Evolutionary conservation across 1,284 basidiomycete species (phyloP).

Genomic region (Ustilago shanxiensis): DNA sequence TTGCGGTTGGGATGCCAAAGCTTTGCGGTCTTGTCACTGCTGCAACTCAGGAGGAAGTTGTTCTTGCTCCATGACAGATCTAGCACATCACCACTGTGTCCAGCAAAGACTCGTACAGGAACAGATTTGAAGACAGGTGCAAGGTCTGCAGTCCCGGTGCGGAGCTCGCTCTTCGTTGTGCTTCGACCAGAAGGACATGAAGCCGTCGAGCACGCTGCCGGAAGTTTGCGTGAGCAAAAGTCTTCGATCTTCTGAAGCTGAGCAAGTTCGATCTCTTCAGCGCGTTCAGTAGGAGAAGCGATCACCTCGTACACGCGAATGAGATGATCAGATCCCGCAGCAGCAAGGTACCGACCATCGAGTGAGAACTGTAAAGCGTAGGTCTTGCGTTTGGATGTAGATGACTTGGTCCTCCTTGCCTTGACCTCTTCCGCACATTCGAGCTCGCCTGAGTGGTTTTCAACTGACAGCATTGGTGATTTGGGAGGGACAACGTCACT

Average conservation of each 20-base stretch:
- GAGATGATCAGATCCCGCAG: slow-evolving; percentile 69
- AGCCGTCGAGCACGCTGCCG: neutral
- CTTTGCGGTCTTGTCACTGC: slow-evolving; percentile 71
- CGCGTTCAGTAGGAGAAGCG: slow-evolving; percentile 31
- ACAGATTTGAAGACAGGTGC: slow-evolving; percentile 51
- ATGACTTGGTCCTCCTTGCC: slow-evolving; percentile 13
- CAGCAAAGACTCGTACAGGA: slow-evolving; percentile 66
- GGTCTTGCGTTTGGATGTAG: slow-evolving; percentile 52
- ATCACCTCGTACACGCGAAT: slow-evolving; percentile 64
- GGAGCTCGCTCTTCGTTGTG: neutral
- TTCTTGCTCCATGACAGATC: slow-evolving; percentile 71
- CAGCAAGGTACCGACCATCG: slow-evolving; percentile 69
- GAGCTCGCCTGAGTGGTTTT: slow-evolving; percentile 14
- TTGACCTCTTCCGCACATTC: slow-evolving; percentile 6
- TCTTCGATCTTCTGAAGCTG: slow-evolving; percentile 16
- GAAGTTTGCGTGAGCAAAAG: neutral
- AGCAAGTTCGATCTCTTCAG: slow-evolving; percentile 36
- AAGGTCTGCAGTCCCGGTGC: slow-evolving; percentile 6
- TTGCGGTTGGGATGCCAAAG: slow-evolving; percentile 70
- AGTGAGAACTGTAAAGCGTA: slow-evolving; percentile 69
- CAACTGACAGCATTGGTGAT: slow-evolving; percentile 20
- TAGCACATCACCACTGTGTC: slow-evolving; percentile 70
- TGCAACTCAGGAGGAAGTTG: slow-evolving; percentile 70
- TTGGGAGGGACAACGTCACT: slow-evolving; percentile 12
- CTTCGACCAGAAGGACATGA: neutral